Percentiles rank a stretch among this genome's conserved stretches.
These are phyloP conservation scores for Cytospora leucostoma DNA, from an alignment of 2,329 filamentous ascomycete species.

Conservation along the genomic window DNA sequence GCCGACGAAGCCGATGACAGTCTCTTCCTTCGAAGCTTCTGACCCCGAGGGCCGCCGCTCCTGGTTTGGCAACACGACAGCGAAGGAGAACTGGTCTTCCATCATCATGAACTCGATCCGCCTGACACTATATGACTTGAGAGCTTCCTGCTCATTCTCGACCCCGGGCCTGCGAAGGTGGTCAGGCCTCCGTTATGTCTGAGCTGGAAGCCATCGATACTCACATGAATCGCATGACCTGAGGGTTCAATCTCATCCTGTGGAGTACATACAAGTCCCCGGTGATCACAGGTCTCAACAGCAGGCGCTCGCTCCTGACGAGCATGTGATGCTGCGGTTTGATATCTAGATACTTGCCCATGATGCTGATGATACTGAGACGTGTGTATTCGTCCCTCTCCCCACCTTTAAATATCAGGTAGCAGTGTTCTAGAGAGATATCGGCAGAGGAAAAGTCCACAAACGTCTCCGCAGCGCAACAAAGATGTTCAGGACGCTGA, in stretches of 20 bases:
- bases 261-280: slow-evolving; percentile 12
- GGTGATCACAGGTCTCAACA: slow-evolving; percentile 6
- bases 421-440: too few species aligned
- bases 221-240: slow-evolving; percentile 19
- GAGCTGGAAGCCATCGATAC: neutral
- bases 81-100: slow-evolving; percentile 13
- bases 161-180: slow-evolving; percentile 1
- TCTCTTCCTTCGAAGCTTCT: neutral
- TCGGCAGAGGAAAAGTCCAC: too few species aligned
- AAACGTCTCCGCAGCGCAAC: neutral
- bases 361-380: neutral
- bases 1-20: slow-evolving; percentile 13
- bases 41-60: neutral
- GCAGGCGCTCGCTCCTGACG: slow-evolving; percentile 4
- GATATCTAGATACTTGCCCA: slow-evolving; percentile 4
- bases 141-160: slow-evolving; percentile 6
- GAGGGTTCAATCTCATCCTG: slow-evolving; percentile 11
- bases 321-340: slow-evolving; percentile 1
- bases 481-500: neutral
- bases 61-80: slow-evolving; percentile 2
- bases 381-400: neutral
- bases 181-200: neutral
- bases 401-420: too few species aligned
- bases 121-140: slow-evolving; percentile 15
- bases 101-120: slow-evolving; percentile 19